These are phyloP conservation scores for Chrysoporthe puriensis DNA, from an alignment of 2,329 filamentous ascomycete genomes.

Conservation along the genomic window DNA sequence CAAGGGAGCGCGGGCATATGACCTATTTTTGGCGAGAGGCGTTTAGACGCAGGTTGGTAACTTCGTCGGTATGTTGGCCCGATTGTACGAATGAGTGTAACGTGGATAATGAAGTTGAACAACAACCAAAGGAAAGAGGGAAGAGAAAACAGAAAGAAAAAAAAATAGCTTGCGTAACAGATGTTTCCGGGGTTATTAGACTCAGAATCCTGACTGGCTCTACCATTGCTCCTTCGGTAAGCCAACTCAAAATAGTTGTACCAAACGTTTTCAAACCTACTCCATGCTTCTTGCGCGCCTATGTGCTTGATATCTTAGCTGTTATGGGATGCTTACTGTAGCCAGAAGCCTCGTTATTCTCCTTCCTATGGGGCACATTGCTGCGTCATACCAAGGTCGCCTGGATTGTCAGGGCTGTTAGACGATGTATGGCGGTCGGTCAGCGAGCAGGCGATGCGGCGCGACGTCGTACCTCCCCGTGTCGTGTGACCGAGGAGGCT, in stretches of 20 bases:
- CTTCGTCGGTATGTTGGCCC: constrained; percentile 1
- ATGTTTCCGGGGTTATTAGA: neutral
- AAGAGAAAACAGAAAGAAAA: neutral
- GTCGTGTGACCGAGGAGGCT: constrained; percentile 28
- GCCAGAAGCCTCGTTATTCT: neutral
- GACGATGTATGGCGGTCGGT: neutral
- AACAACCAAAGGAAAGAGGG: neutral
- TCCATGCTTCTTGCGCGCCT: neutral
- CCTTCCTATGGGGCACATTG: neutral
- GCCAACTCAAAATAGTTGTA: neutral
- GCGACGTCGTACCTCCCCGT: constrained; percentile 18
- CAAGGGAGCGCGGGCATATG: neutral
- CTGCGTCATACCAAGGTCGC: neutral
- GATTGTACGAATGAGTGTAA: constrained; percentile 3
- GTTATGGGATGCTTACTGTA: neutral
- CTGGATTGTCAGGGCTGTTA: neutral
- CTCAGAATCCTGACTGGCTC: constrained; percentile 3
- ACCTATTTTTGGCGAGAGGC: neutral
- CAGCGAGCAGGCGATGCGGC: constrained; percentile 9
- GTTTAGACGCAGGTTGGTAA: constrained; percentile 15
- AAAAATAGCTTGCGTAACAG: neutral
- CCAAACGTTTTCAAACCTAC: neutral
- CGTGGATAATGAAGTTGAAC: neutral
- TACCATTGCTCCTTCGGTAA: neutral
- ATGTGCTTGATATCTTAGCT: neutral